Percentiles rank a stretch among this genome's conserved stretches.
Evolutionary conservation across 192 early-diverging fungal species (phyloP).

Genomic region (Coemansia sp.): DNA sequence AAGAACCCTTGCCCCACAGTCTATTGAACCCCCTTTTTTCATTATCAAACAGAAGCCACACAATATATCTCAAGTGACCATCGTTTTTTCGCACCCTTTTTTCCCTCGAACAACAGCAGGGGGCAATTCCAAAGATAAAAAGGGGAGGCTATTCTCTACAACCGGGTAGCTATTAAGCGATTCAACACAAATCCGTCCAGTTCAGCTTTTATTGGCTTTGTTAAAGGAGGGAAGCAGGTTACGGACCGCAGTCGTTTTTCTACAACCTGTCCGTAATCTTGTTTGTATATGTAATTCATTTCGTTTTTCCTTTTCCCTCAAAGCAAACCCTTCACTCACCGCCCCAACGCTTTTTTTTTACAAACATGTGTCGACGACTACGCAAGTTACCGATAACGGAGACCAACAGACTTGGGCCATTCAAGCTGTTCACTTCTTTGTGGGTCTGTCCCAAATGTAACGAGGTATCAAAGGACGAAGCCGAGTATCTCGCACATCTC

Average conservation of each 20-base stretch:
- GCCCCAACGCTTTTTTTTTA: neutral
- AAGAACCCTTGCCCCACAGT: no score
- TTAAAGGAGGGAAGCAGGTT: neutral
- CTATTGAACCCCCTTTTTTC: neutral
- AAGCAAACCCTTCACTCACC: neutral
- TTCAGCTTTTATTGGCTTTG: neutral
- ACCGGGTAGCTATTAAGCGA: neutral
- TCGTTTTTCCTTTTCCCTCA: neutral
- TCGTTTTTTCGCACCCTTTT: neutral
- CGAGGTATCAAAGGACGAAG: slow-evolving; percentile 38
- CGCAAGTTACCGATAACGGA: neutral
- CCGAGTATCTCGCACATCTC: slow-evolving; percentile 37
- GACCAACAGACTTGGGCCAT: neutral
- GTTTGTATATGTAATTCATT: neutral
- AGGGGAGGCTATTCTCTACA: neutral
- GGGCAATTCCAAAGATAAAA: neutral
- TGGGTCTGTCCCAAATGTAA: slow-evolving; percentile 44
- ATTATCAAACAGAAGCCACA: neutral
- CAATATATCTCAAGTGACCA: neutral
- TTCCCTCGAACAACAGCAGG: no score
- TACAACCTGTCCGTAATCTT: neutral
- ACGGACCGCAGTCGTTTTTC: neutral
- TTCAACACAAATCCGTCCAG: neutral
- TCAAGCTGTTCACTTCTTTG: slow-evolving; percentile 3
- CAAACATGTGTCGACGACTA: neutral